A percentile compares a stretch with the other conserved stretches of the same genome.
These are phyloP conservation scores for Pterocarpus macrocarpus DNA, from an alignment of 306 rosid genomes.

Conservation along the genomic window DNA sequence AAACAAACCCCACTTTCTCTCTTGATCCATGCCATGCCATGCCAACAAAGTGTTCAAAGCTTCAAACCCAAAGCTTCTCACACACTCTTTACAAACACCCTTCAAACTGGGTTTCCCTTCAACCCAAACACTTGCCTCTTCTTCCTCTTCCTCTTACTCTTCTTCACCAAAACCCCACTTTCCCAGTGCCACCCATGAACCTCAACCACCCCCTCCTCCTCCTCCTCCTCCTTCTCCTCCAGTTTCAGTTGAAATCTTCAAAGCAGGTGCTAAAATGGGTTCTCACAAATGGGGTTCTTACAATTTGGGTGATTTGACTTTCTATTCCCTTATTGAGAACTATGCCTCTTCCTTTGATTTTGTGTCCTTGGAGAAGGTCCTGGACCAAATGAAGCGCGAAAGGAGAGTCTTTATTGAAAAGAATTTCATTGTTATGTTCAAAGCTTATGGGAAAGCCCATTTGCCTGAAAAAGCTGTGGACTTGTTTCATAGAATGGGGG, in stretches of 20 bases:
- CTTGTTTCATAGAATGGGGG: conserved; percentile 78
- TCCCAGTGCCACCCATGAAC: conserved; percentile 19
- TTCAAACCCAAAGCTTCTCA: conserved; percentile 50
- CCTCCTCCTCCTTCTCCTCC: conserved; percentile 43
- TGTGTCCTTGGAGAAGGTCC: conserved; percentile 64
- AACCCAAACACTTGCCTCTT: conserved; percentile 30
- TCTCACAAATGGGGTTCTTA: conserved; percentile 70
- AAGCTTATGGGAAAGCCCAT: conserved; percentile 90
- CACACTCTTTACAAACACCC: conserved; percentile 39
- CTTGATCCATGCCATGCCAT: conserved; percentile 58
- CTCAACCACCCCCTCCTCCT: background rate
- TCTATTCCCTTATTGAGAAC: conserved; percentile 76
- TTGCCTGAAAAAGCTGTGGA: conserved; percentile 74
- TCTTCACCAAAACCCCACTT: conserved; percentile 15
- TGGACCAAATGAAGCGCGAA: conserved; percentile 75
- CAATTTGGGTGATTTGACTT: conserved; percentile 79
- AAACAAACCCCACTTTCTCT: background rate
- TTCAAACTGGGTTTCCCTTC: conserved; percentile 34
- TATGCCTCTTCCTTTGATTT: conserved; percentile 69
- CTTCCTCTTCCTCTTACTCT: conserved; percentile 39
- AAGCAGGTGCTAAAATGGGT: conserved; percentile 59
- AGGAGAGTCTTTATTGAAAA: conserved; percentile 68
- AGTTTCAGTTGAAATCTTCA: conserved; percentile 66
- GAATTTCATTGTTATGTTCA: conserved; percentile 71
- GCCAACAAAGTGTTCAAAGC: conserved; percentile 55